Base-by-base conservation (phyloP, 225 moss, liverwort and hornwort genomes). In the Bryum argenteum region DNA sequence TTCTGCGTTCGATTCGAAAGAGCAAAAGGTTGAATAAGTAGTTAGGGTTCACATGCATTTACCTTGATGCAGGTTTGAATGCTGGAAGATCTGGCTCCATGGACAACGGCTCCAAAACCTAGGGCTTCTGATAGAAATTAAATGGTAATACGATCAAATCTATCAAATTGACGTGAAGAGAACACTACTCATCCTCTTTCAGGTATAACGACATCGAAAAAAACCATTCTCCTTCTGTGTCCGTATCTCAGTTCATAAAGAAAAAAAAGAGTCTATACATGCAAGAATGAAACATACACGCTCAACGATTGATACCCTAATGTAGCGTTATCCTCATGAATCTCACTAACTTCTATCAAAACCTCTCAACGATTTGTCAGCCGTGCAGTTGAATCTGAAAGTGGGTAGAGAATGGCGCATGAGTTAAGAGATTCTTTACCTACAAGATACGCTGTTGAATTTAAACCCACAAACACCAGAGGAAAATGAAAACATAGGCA, bases 401-500 rank as follows among this genome's bases (percentile, higher is more conserved):
- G n/a, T n/a, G n/a, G n/a, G n/a, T n/a, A n/a, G n/a, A n/a, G 37
- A 61, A 61, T 2, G 39, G 9, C 1, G 4, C 8, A 63, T 18
- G 17, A 79, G 1, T 33, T 33, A 65, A 38, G 16, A 1, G 11
- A 65, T 55, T 74, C 10, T 5, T 48, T 22, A 69, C 3, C 33
- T 38, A 18, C 20, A 55, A 39, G 18, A 54, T 54, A 20, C 0
- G 0, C 1, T 56, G 0, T 44, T 54, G 9, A 0, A 21, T 66
- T 67, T 9, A 64, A 15, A 71, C 13, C 57, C 10, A 64, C 38
- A 61, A 43, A 45, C 23, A 47, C 15, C 55, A 71, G 7, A 56
- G 0, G 11, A 50, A 70, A 45, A 66, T 65, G 14, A 75, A 79
- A 65, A 53, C 12, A 19, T 28, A 69, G 0, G 50, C 28, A 74